Evolutionary conservation across 2,329 filamentous ascomycete species (phyloP), one percentile per base, ranked within the genome.

Genomic region (Trichoderma afroharzianum): DNA sequence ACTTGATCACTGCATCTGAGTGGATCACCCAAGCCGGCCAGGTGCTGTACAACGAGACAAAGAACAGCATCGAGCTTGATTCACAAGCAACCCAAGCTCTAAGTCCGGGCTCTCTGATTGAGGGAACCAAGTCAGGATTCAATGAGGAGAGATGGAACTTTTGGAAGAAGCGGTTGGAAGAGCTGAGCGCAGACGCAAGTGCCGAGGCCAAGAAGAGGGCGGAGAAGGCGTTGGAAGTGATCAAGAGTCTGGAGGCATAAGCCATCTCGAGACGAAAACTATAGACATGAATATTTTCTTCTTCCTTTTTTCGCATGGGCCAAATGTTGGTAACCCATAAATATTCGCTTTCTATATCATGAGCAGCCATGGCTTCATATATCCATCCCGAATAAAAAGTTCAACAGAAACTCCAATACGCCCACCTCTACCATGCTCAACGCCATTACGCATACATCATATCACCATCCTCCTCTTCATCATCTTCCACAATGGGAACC

Each of bases 391-490:
- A 26, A 58, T 43, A 12, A n/a, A 32, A 18, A 11, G 8, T 21
- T 8, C 21, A 64, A 18, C 3, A 59, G 14, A 43, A 26, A 68
- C 78, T 77, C 78, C 78, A 58, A 63, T 74, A 76, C 77, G 76
- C 77, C 77, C 30, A 58, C 21, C 24, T 11, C 33, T 21, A 7
- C 11, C 24, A 14, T 18, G 18, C 36, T 18, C 11, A 15, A 32
- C 50, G 3, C 4, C 55, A 61, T 77, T 71, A 82, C 36, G 80
- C 81, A 71, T 82, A 82, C 78, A 82, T 81, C 81, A 82, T 82
- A 50, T 89, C 87, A 36, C 87, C 85, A 57, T 84, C 81, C 39
- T 69, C 66, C 53, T 88, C 85, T 26, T 88, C 86, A 21, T 88
- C 86, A 0, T 83, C 82, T 1, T 86, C 85, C 18, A 81, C 80